phyloP scores from a whole-genome alignment of 2,329 filamentous ascomycete species.

The Tolypocladium inflatum region DNA sequence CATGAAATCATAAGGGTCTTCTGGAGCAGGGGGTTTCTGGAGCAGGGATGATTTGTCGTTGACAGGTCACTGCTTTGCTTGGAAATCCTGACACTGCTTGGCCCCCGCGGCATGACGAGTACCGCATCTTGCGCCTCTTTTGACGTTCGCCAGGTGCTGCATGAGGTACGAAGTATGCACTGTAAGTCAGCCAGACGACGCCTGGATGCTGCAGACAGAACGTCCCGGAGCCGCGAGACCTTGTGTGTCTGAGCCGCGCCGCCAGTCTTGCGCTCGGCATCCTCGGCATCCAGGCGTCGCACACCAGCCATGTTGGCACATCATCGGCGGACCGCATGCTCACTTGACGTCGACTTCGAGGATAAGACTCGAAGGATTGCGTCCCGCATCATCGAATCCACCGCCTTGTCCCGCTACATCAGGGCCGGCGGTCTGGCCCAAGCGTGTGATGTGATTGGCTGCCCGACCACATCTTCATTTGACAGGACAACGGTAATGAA shows the following conservation, averaged over 20 bases:
- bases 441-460: not conserved
- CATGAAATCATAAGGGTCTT: slow-evolving; percentile 7
- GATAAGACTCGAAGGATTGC: not conserved
- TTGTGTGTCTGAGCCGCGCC: not conserved
- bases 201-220: not conserved
- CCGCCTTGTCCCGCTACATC: not conserved
- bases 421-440: not conserved
- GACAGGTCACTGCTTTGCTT: not conserved
- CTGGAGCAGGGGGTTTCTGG: not conserved
- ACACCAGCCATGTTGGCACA: not conserved
- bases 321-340: too few relatives aligned
- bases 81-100: not conserved
- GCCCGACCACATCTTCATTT: not conserved
- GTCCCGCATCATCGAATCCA: not conserved
- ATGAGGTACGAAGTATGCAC: not conserved
- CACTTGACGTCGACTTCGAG: too few relatives aligned
- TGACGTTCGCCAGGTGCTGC: not conserved
- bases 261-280: not conserved
- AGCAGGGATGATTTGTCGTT: not conserved
- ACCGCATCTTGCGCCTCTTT: not conserved
- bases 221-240: not conserved
- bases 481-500: too few relatives aligned
- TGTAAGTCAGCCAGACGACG: not conserved
- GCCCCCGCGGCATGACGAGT: not conserved
- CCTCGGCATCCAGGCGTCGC: not conserved